Evolutionary conservation across 208 protist genomes (phyloP), one percentile per base, ranked within the genome.

Genomic region (Acanthamoeba quina): DNA sequence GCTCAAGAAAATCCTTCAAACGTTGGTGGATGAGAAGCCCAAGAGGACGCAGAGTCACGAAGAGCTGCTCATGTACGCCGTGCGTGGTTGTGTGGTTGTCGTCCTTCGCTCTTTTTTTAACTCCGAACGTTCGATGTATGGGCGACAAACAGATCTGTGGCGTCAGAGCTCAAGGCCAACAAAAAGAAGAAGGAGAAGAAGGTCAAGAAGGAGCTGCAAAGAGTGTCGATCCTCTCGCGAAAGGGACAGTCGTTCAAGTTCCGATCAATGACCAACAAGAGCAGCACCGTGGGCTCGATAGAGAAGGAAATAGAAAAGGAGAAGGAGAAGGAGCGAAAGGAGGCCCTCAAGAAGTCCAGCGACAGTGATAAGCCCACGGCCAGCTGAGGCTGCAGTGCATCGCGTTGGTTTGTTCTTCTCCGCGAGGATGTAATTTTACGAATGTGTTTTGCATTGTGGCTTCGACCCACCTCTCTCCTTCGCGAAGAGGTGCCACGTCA

Each of bases 111-210:
- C 10, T 70, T 70, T 29, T 26, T 24, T 21, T n/a, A 72, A n/a
- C 24, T 24, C 31, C 31, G 26, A 21, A 0, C 26, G 26, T 72
- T n/a, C 64, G 24, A 37, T 80, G 15, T n/a, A n/a, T n/a, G 29
- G 72, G n/a, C 11, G 5, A 29, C 64, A 52, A 26, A 49, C 49
- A 86, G 78, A 62, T 64, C 85, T 0, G 24, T 91, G 24, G 85
- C 85, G 44, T 76, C 62, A 10, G 85, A 91, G 85, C 60, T 91
- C 9, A 91, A 91, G 60, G 85, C 85, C 21, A 91, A 54, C 85
- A 91, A 91, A n/a, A 91, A 91, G 44, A 91, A 91, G 60, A 91
- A 91, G 58, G 85, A 91, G 85, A 91, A 91, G 85, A 74, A 91
- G 62, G n/a, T 34, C 78, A 86, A 91, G 60, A 91, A 91, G 85